Evolutionary conservation across 2,329 filamentous ascomycete genomes (phyloP), one percentile per base, ranked within the genome.

Genomic region (Fusarium virguliforme): DNA sequence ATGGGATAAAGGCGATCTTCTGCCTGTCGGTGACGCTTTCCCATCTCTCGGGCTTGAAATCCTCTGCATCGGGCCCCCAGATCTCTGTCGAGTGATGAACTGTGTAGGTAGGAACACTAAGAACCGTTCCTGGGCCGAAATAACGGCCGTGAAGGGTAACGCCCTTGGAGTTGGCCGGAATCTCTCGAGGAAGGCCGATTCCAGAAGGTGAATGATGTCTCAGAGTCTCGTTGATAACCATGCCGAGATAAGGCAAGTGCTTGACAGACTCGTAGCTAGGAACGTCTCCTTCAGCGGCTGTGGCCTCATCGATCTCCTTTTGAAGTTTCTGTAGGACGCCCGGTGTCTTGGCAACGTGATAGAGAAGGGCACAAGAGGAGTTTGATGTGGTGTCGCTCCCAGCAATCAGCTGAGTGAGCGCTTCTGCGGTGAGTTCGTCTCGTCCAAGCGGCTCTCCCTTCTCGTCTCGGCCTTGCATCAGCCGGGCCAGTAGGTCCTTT

Each of bases 391-490:
- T 94, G 79, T 94, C 92, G 54, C 87, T 90, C 51, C 92, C 92
- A 2, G 92, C 92, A 74, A 94, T 97, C 41, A 97, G 87, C 79
- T 97, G 94, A 0, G 94, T 97, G 22, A 97, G 84, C 0, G 94
- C 94, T 82, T 97, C 95, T 43, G 94, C 94, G 0, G 94, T 97
- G 58, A 97, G 86, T 78, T 97, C 94, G 72, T 92, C 88, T 28
- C 92, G 88, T 15, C 92, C 91, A 0, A 97, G 89, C 22, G 89
- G 91, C 65, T 93, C 85, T 61, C 94, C 94, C 32, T 89, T 91
- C 62, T 93, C 91, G 79, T 97, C 94, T 57, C 92, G 91, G 58
- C 93, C 94, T 80, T 97, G 92, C 89, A 97, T 95, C 6, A 98
- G 84, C 4, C 93, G 88, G 2, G 92, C 90, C 6, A 97, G 89